Evolutionary conservation across 495 filamentous ascomycete species (phyloP).

Genomic region (Penicillium lividum): DNA sequence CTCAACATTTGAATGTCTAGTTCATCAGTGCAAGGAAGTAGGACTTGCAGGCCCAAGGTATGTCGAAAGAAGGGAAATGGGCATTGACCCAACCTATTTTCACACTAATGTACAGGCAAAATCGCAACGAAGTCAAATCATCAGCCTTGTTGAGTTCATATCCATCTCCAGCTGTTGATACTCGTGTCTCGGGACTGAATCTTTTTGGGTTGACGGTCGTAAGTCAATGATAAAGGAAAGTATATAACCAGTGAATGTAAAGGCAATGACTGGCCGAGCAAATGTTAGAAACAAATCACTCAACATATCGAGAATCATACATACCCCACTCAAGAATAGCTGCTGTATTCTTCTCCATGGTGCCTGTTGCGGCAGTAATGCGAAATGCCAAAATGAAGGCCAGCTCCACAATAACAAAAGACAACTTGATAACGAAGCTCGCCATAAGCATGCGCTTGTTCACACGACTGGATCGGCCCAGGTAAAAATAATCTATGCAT

Average conservation of each 20-base stretch:
- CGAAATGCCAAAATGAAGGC: conserved; percentile 23
- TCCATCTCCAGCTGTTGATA: conserved; percentile 25
- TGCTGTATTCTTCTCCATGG: conserved; percentile 19
- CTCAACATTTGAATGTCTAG: too few relatives aligned
- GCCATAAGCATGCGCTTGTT: conserved; percentile 19
- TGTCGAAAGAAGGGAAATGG: not conserved
- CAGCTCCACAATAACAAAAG: conserved; percentile 25
- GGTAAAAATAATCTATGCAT: conserved; percentile 23
- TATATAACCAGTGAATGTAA: conserved; percentile 25
- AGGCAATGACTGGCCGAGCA: conserved; percentile 17
- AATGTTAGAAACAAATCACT: not conserved
- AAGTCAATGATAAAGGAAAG: conserved; percentile 24
- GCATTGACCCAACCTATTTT: not conserved
- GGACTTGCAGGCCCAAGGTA: too few relatives aligned
- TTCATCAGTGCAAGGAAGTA: too few relatives aligned
- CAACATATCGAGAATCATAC: not conserved
- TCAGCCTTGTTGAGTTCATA: conserved; percentile 4
- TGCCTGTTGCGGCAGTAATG: conserved; percentile 12
- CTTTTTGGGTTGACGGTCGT: conserved; percentile 12
- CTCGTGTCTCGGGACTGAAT: conserved; percentile 8
- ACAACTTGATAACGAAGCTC: conserved; percentile 24
- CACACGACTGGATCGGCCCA: conserved; percentile 12
- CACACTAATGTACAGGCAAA: not conserved
- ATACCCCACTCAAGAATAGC: conserved; percentile 25
- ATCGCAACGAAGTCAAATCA: not conserved